These are phyloP conservation scores for Capronia americana DNA, from an alignment of 2,329 filamentous ascomycete species.

Conservation along the genomic window DNA sequence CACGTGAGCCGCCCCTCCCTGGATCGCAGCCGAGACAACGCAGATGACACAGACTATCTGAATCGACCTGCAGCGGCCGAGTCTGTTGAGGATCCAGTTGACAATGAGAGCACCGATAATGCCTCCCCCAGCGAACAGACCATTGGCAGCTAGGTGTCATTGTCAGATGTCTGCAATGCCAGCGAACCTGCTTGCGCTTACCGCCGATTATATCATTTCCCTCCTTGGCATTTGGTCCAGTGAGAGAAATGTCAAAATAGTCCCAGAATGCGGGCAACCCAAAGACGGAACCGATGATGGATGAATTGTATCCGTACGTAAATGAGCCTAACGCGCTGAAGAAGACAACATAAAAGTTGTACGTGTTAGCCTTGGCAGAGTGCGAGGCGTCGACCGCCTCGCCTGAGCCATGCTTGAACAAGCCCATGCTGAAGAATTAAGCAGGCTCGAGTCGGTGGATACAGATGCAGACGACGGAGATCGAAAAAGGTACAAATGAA, in stretches of 20 bases:
- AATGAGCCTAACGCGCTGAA: slow-evolving; percentile 39
- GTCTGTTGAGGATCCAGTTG: slow-evolving; percentile 32
- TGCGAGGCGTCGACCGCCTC: slow-evolving; percentile 23
- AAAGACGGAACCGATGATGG: slow-evolving; percentile 39
- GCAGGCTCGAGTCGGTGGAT: slow-evolving; percentile 3
- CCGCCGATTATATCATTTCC: slow-evolving; percentile 30
- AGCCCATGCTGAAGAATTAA: slow-evolving; percentile 26
- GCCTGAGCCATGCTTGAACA: slow-evolving; percentile 23
- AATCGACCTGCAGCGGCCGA: slow-evolving; percentile 28
- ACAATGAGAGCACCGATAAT: slow-evolving; percentile 31
- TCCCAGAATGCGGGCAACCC: slow-evolving; percentile 36
- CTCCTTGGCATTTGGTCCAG: slow-evolving; percentile 25
- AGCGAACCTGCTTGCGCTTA: slow-evolving; percentile 21
- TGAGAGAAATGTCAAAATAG: slow-evolving; percentile 38
- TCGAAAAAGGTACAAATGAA: slow-evolving; percentile 13
- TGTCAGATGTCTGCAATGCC: slow-evolving; percentile 18
- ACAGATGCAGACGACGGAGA: slow-evolving; percentile 14
- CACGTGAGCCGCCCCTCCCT: slow-evolving; percentile 32
- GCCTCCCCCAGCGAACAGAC: slow-evolving; percentile 28
- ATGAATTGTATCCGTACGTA: slow-evolving; percentile 40
- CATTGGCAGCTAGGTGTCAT: slow-evolving; percentile 28
- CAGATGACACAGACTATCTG: slow-evolving; percentile 30
- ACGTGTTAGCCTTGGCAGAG: slow-evolving; percentile 27
- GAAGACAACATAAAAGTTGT: slow-evolving; percentile 36
- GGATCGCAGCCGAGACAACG: slow-evolving; percentile 30